Evolutionary conservation across 2,329 filamentous ascomycete species (phyloP).

Genomic region (Lojkania enalia): DNA sequence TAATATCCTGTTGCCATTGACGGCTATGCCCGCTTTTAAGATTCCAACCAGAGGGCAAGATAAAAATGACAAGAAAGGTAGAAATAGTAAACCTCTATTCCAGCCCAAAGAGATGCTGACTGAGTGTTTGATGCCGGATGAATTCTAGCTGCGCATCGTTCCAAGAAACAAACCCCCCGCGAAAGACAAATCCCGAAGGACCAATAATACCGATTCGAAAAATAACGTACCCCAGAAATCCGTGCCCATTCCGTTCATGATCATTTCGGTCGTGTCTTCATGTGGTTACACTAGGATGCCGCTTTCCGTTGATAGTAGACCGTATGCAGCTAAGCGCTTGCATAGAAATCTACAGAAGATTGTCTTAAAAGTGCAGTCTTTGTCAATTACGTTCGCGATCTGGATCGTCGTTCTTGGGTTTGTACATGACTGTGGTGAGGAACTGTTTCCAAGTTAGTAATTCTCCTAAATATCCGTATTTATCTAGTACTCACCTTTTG

Average conservation of each 20-base stretch:
- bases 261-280: neutral
- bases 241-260: neutral
- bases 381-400: too few species aligned
- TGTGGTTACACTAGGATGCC: too few species aligned
- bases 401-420: conserved; percentile 66
- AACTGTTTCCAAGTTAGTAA: conserved; percentile 62
- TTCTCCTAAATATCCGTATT: neutral
- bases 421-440: conserved; percentile 96
- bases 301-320: neutral
- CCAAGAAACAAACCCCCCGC: neutral
- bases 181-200: neutral
- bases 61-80: too few species aligned
- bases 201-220: neutral
- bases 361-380: neutral
- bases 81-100: neutral
- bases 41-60: too few species aligned
- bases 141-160: neutral
- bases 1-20: too few species aligned
- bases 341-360: neutral
- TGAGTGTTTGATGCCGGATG: neutral
- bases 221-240: neutral
- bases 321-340: neutral
- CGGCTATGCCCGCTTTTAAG: too few species aligned
- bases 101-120: neutral
- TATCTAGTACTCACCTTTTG: conserved; percentile 68